Percentiles rank a stretch among this genome's conserved stretches.
These are phyloP conservation scores for Cyclotella sp. DNA, from an alignment of 108 stramenopile genomes.

Conservation along the genomic window DNA sequence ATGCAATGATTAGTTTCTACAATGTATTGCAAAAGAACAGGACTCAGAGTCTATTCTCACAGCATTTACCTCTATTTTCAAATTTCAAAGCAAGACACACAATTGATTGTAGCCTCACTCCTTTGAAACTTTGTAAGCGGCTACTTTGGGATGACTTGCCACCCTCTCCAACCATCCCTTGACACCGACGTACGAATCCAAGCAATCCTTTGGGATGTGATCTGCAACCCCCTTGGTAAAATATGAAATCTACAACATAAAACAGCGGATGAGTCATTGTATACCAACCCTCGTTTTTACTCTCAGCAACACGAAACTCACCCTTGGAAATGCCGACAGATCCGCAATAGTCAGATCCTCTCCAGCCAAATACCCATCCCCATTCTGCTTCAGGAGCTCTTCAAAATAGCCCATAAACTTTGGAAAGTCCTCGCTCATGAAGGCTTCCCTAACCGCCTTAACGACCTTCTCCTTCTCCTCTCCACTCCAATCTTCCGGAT, in stretches of 20 bases:
- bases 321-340: constrained; percentile 49
- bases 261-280: neutral
- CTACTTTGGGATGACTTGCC: constrained; percentile 37
- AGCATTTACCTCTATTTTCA: too few relatives aligned
- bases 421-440: constrained; percentile 57
- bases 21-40: too few relatives aligned
- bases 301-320: neutral
- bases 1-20: too few relatives aligned
- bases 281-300: neutral
- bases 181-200: constrained; percentile 55
- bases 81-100: too few relatives aligned
- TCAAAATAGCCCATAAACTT: constrained; percentile 50
- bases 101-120: neutral
- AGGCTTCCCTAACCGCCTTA: constrained; percentile 58
- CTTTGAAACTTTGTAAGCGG: constrained; percentile 51
- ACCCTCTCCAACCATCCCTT: constrained; percentile 50
- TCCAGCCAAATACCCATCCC: constrained; percentile 33
- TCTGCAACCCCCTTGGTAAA: constrained; percentile 68
- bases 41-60: too few relatives aligned
- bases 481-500: constrained; percentile 56
- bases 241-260: constrained; percentile 7
- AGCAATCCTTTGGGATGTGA: constrained; percentile 60
- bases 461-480: constrained; percentile 60
- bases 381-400: constrained; percentile 53
- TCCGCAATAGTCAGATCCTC: constrained; percentile 77